Evolutionary conservation across 805 yeast genomes (phyloP).

Genomic region (Pichia sporocuriosa): DNA sequence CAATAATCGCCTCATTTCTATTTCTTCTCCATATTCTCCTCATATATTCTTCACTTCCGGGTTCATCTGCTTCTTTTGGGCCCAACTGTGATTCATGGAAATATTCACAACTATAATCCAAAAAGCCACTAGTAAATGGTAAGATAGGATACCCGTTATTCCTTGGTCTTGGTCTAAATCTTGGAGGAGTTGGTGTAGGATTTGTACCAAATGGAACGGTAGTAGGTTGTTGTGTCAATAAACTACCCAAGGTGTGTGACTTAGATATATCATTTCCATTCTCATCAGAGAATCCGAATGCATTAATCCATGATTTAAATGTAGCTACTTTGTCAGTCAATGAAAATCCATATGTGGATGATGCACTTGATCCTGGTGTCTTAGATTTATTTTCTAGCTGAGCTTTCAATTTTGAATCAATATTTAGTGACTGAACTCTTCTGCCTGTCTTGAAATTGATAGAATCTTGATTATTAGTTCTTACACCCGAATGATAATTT

Average conservation of each 20-base stretch:
- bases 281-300: constrained; percentile 18
- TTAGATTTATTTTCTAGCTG: constrained; percentile 5
- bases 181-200: constrained; percentile 51
- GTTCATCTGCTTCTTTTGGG: constrained; percentile 77
- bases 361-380: constrained; percentile 5
- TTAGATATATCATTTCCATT: constrained; percentile 20
- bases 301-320: constrained; percentile 18
- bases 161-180: constrained; percentile 34
- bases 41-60: constrained; percentile 82
- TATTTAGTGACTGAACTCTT: constrained; percentile 23
- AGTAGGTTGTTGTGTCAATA: constrained; percentile 23
- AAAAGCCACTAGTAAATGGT: constrained; percentile 56
- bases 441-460: constrained; percentile 6
- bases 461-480: neutral
- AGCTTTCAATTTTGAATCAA: constrained; percentile 11
- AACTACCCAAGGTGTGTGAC: constrained; percentile 18
- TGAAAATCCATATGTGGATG: constrained; percentile 13
- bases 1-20: constrained; percentile 79
- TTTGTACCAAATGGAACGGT: constrained; percentile 35
- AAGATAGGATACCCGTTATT: constrained; percentile 36
- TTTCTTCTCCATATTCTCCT: constrained; percentile 83
- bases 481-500: neutral
- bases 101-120: constrained; percentile 78
- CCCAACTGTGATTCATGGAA: constrained; percentile 96
- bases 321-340: constrained; percentile 10